Conservation (phyloP, 2,329 filamentous ascomycete genomes). For the Talaromyces pinophilus region DNA sequence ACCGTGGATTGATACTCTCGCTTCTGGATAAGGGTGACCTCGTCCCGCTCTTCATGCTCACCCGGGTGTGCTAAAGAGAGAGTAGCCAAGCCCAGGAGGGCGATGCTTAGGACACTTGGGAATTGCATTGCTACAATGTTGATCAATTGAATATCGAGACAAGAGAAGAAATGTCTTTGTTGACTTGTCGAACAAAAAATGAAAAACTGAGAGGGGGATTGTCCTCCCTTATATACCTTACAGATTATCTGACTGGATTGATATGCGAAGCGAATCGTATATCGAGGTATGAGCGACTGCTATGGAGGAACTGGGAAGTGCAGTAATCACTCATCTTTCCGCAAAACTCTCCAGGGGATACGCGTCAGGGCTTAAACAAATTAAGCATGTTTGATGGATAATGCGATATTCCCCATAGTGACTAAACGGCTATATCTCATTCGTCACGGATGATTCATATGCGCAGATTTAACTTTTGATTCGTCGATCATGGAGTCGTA, state of each 20-base stretch:
- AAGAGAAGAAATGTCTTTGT: neutral
- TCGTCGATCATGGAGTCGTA: neutral
- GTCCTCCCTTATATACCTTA: neutral
- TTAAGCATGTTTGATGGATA: neutral
- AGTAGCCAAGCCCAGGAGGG: neutral
- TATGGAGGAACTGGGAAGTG: neutral
- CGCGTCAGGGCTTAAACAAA: neutral
- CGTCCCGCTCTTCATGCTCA: neutral
- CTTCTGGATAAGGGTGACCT: constrained; percentile 14
- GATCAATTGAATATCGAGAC: neutral
- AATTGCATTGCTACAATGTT: neutral
- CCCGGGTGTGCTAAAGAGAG: neutral
- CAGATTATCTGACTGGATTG: neutral
- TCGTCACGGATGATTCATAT: neutral
- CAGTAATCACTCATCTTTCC: neutral
- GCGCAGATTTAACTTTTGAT: neutral
- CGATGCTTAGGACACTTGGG: neutral
- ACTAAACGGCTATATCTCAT: neutral
- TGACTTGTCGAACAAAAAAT: neutral
- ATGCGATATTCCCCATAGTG: neutral
- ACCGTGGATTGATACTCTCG: constrained; percentile 27
- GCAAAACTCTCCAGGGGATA: neutral
- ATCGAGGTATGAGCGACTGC: neutral
- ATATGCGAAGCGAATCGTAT: neutral
- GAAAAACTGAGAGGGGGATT: neutral